Conservation (phyloP, 2,329 filamentous ascomycete genomes). For the Arachnomyces sp. region DNA sequence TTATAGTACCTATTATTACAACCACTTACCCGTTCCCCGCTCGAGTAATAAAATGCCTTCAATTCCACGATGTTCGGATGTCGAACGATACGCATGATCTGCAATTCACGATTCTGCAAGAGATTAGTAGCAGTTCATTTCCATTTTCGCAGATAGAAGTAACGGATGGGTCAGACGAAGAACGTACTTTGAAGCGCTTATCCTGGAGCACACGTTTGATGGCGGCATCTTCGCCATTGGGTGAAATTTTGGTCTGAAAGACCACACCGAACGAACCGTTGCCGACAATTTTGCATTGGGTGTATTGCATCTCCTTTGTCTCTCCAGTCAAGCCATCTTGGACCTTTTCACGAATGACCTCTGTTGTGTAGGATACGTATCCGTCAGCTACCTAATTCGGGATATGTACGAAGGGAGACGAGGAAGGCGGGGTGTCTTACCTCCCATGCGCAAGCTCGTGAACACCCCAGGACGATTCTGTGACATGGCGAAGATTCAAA, state of each 20-base stretch:
- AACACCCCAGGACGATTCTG: constrained; percentile 89
- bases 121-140: constrained; percentile 23
- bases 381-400: constrained; percentile 18
- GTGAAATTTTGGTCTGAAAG: constrained; percentile 96
- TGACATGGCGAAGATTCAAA: constrained; percentile 58
- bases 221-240: constrained; percentile 95
- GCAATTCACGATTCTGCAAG: constrained; percentile 85
- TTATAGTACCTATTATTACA: neutral
- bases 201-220: constrained; percentile 99
- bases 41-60: constrained; percentile 99
- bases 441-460: constrained; percentile 87
- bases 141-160: neutral
- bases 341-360: constrained; percentile 97
- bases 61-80: constrained; percentile 98
- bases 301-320: constrained; percentile 94
- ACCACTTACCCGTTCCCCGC: constrained; percentile 79
- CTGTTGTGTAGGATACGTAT: constrained; percentile 46
- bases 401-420: constrained; percentile 1
- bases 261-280: constrained; percentile 98
- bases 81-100: constrained; percentile 98
- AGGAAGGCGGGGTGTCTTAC: constrained; percentile 53
- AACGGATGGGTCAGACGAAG: constrained; percentile 1
- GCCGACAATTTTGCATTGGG: constrained; percentile 98
- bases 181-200: constrained; percentile 92
- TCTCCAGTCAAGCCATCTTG: constrained; percentile 97